Evolutionary conservation across 1,284 basidiomycete genomes (phyloP).

Genomic region (Volvariella volvacea): DNA sequence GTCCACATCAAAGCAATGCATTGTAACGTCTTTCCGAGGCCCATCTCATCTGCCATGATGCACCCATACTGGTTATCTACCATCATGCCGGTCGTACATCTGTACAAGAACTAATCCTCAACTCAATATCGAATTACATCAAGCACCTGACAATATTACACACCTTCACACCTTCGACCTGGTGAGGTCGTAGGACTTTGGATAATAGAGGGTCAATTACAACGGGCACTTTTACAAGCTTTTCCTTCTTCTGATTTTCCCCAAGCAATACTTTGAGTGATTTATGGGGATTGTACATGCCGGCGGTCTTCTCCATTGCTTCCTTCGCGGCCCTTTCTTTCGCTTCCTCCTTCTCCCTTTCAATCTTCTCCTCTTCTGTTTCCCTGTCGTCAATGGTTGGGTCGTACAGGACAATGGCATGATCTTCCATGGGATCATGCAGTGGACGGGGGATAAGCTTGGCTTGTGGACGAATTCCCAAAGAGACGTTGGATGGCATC

Average conservation of each 20-base stretch:
- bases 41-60: slow-evolving; percentile 99
- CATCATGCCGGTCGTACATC: slow-evolving; percentile 90
- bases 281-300: slow-evolving; percentile 88
- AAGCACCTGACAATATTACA: slow-evolving; percentile 13
- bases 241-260: slow-evolving; percentile 62
- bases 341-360: slow-evolving; percentile 63
- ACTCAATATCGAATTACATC: slow-evolving; percentile 3
- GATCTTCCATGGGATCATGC: slow-evolving; percentile 96
- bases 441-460: slow-evolving; percentile 87
- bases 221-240: slow-evolving; percentile 83
- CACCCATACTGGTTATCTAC: slow-evolving; percentile 92
- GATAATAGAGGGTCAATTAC: slow-evolving; percentile 89
- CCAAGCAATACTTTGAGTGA: slow-evolving; percentile 83
- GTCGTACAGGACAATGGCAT: slow-evolving; percentile 96
- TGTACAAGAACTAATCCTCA: slow-evolving; percentile 77
- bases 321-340: slow-evolving; percentile 60
- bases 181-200: slow-evolving; percentile 93
- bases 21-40: slow-evolving; percentile 92
- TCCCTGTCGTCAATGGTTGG: slow-evolving; percentile 92
- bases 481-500: slow-evolving; percentile 63
- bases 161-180: slow-evolving; percentile 97
- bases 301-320: slow-evolving; percentile 57
- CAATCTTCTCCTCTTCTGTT: slow-evolving; percentile 75
- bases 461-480: slow-evolving; percentile 82
- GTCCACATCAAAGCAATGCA: slow-evolving; percentile 98